Base-by-base conservation (phyloP, 352 stramenopile genomes). In the Phytophthora aleatoria region DNA sequence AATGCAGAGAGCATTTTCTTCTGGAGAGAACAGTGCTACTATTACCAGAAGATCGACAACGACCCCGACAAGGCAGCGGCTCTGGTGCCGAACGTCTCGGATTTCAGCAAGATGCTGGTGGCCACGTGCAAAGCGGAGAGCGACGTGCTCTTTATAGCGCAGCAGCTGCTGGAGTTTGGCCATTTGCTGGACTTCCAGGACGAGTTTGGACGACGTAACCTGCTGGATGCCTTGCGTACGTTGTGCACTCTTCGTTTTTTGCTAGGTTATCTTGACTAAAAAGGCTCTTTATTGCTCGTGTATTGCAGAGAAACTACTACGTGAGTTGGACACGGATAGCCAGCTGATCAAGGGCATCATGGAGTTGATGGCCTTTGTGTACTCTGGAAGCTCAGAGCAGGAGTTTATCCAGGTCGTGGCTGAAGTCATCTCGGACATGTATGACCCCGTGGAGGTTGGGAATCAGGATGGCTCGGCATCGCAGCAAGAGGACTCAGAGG, bases 321-420 rank as follows among this genome's bases (percentile, higher is more conserved):
- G 80, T 1, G 77, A 90, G 16, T 51, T 85, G 24, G 69, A 77
- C 26, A 86, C 86, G 6, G 79, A 92, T 28, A 76, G 68, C 13
- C 63, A 76, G 30, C 69, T 91, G 53, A 89, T 91, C 26, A 71
- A 77, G 12, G 75, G 73, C 2, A 81, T 94, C 31, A 91, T 91
- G 77, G 80, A 91, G 53, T 59, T 92, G 50, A 88, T 91, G 77
- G 83, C 83, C 5, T 87, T 80, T 52, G 86, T 91, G 20, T 83
- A 92, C 31, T 77, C 82, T 9, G 70, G 75, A n/a, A 88, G 71
- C 43, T 85, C 79, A 1, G 81, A 92, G 49, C 79, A 87, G 62
- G 83, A 91, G 60, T 94, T 94, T 56, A 81, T 90, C 39, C 83
- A 90, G 48, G 73, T 91, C 2, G 78, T 92, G 1, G 81, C 84